Evolutionary conservation across 1,284 basidiomycete species (phyloP).

Genomic region (Cystobasidium pallidum): DNA sequence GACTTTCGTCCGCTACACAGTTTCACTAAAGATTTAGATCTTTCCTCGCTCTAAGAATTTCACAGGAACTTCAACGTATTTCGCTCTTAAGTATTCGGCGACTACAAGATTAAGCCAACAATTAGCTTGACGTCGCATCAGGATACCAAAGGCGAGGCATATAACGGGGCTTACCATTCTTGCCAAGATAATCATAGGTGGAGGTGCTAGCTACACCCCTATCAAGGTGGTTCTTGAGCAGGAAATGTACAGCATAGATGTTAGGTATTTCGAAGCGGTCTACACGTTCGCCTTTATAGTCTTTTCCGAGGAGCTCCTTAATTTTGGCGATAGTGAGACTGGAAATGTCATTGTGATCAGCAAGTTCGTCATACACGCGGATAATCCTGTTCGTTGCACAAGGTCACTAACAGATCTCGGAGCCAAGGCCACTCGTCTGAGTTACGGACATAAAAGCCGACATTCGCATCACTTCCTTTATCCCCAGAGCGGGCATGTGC

Average conservation of each 20-base stretch:
- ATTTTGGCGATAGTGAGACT: conserved; percentile 46
- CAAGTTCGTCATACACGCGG: not conserved
- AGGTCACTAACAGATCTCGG: conserved; percentile 14
- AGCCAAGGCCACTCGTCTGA: conserved; percentile 38
- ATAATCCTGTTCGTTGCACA: not conserved
- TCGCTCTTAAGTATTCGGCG: conserved; percentile 26
- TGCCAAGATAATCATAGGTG: conserved; percentile 31
- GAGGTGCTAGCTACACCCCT: conserved; percentile 24
- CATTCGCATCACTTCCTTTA: conserved; percentile 52
- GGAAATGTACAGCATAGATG: conserved; percentile 48
- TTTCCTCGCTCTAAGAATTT: conserved; percentile 3
- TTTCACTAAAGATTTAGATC: not conserved
- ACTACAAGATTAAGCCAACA: not conserved
- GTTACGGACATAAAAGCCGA: conserved; percentile 51
- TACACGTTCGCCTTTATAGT: conserved; percentile 47
- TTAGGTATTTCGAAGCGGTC: conserved; percentile 52
- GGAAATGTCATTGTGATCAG: conserved; percentile 47
- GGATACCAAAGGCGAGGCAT: no score
- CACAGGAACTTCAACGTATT: conserved; percentile 30
- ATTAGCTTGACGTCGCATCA: not conserved
- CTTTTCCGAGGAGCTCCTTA: conserved; percentile 47
- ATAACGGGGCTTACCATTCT: conserved; percentile 3
- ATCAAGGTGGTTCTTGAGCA: conserved; percentile 33
- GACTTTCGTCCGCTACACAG: not conserved
- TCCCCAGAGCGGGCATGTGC: conserved; percentile 53